These are phyloP conservation scores for Papilionanthe hybrid DNA, from an alignment of 116 monocot genomes.

Conservation along the genomic window DNA sequence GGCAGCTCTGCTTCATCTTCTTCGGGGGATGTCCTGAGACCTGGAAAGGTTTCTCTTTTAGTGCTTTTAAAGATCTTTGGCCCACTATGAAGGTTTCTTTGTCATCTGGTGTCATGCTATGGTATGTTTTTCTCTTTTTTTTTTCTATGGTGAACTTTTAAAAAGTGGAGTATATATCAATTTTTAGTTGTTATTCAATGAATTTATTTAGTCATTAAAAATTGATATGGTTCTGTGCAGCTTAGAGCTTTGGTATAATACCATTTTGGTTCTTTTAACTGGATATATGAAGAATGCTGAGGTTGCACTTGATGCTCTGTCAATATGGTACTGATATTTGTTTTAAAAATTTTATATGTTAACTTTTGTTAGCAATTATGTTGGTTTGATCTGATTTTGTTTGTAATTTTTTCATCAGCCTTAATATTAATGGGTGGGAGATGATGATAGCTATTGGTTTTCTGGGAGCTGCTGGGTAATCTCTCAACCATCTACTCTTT, in stretches of 20 bases:
- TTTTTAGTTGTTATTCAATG: not conserved
- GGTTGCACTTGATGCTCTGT: slow-evolving; percentile 64
- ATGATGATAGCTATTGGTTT: slow-evolving; percentile 68
- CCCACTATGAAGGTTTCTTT: slow-evolving; percentile 35
- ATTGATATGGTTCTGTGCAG: slow-evolving; percentile 15
- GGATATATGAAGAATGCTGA: slow-evolving; percentile 64
- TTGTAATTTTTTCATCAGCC: slow-evolving; percentile 15
- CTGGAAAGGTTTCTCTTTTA: slow-evolving; percentile 37
- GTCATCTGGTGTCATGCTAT: slow-evolving; percentile 49
- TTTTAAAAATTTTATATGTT: not conserved
- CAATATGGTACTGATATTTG: slow-evolving; percentile 47
- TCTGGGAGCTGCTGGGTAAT: slow-evolving; percentile 63
- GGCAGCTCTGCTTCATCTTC: slow-evolving; percentile 28
- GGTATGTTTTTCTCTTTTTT: slow-evolving; percentile 11
- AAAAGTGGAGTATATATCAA: not conserved
- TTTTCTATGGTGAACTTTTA: not conserved
- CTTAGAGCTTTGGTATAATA: slow-evolving; percentile 78
- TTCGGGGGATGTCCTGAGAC: slow-evolving; percentile 51
- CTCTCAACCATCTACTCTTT: not conserved
- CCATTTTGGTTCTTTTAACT: slow-evolving; percentile 60
- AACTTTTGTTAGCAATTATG: not conserved
- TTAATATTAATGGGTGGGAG: slow-evolving; percentile 76
- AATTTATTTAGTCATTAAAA: not conserved
- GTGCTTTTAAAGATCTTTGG: slow-evolving; percentile 32
- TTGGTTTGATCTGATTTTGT: not conserved